Evolutionary conservation across 73 alveolate genomes (phyloP).

Genomic region (Paramecium sonneborni): DNA sequence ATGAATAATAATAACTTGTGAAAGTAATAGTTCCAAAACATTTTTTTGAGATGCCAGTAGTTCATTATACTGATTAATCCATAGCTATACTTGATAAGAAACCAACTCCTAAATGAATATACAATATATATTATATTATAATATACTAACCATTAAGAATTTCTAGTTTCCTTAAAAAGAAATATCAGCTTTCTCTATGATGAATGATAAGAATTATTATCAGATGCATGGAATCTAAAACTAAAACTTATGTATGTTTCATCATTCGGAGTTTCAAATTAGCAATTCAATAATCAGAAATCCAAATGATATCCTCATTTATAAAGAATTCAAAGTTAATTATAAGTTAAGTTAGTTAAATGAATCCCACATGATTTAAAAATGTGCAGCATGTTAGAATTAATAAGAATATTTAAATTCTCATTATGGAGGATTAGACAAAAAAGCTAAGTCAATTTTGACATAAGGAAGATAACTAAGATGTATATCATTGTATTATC

Average conservation of each 20-base stretch:
- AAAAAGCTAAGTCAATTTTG: not conserved
- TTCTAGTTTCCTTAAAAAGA: not conserved
- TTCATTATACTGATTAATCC: not conserved
- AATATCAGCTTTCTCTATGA: not conserved
- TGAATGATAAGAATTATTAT: not conserved
- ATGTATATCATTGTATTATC: not conserved
- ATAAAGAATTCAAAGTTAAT: not conserved
- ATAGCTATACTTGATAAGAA: conserved; percentile 35
- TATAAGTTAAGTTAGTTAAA: not conserved
- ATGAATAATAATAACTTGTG: not conserved
- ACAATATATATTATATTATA: not conserved
- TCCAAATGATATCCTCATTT: not conserved
- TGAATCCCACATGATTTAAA: not conserved
- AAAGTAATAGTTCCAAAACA: not conserved
- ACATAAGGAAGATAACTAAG: not conserved
- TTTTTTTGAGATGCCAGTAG: conserved; percentile 10
- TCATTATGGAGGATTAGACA: not conserved
- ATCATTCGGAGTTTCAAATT: not conserved
- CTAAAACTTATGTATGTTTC: not conserved
- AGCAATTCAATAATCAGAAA: not conserved
- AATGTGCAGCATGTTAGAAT: not conserved
- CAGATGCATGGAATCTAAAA: not conserved
- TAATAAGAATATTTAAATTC: not conserved
- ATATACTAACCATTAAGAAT: conserved; percentile 26
- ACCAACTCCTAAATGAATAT: conserved; percentile 29